These are phyloP conservation scores for Podospora pseudoanserina DNA, from an alignment of 495 filamentous ascomycete genomes.

Conservation along the genomic window DNA sequence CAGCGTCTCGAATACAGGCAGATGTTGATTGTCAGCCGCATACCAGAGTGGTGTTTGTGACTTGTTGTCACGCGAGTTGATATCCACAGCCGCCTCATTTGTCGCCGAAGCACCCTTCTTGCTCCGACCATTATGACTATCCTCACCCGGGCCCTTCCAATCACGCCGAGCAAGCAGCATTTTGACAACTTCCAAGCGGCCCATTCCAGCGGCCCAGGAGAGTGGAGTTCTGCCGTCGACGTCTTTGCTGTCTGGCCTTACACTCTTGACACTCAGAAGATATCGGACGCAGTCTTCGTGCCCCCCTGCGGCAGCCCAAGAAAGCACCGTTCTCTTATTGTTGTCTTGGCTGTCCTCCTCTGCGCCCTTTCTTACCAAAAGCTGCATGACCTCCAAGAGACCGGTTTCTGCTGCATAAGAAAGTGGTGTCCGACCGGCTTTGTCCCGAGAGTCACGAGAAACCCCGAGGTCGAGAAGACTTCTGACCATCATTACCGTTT, in stretches of 20 bases:
- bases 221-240: neutral
- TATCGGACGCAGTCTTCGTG: neutral
- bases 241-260: neutral
- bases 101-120: neutral
- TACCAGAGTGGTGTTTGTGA: neutral
- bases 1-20: neutral
- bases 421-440: neutral
- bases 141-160: neutral
- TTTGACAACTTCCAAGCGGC: neutral
- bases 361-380: neutral
- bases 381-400: neutral
- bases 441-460: neutral
- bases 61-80: neutral
- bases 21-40: neutral
- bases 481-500: too few species aligned
- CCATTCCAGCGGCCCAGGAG: neutral
- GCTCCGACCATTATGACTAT: neutral
- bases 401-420: neutral
- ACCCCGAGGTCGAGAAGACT: neutral
- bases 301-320: neutral
- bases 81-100: neutral
- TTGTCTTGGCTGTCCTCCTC: neutral
- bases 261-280: neutral
- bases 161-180: neutral
- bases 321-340: neutral